Conservation (phyloP, 2,329 filamentous ascomycete species). For the Pseudogymnoascus sp. region DNA sequence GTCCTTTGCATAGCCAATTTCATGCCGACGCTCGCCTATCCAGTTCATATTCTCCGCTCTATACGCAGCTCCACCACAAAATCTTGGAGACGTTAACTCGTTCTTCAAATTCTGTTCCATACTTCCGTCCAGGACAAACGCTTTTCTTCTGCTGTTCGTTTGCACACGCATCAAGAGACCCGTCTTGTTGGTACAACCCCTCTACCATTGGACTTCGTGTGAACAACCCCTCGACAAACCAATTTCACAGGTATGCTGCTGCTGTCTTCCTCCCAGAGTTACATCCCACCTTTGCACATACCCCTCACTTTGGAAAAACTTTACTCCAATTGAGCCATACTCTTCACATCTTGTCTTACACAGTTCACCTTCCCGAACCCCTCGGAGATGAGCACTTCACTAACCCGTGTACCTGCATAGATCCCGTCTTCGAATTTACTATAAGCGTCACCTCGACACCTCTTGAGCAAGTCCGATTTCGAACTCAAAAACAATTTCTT, state of each 20-base stretch:
- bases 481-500: slow-evolving; percentile 14
- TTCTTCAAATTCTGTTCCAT: slow-evolving; percentile 23
- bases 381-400: neutral
- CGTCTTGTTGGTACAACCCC: neutral
- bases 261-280: neutral
- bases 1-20: slow-evolving; percentile 24
- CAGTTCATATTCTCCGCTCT: slow-evolving; percentile 22
- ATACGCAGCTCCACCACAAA: slow-evolving; percentile 16
- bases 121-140: slow-evolving; percentile 8
- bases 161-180: slow-evolving; percentile 1
- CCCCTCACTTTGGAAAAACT: neutral
- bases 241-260: slow-evolving; percentile 5
- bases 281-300: slow-evolving; percentile 6
- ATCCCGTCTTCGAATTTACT: slow-evolving; percentile 5
- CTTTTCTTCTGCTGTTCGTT: slow-evolving; percentile 2
- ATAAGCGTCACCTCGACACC: neutral
- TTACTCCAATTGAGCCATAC: neutral
- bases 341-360: neutral
- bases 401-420: slow-evolving; percentile 4
- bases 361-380: neutral
- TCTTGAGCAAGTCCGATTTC: slow-evolving; percentile 12
- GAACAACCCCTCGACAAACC: neutral
- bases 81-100: slow-evolving; percentile 31
- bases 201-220: neutral
- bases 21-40: slow-evolving; percentile 28